These are phyloP conservation scores for Trametes polyzona DNA, from an alignment of 1,284 basidiomycete genomes.

Conservation along the genomic window DNA sequence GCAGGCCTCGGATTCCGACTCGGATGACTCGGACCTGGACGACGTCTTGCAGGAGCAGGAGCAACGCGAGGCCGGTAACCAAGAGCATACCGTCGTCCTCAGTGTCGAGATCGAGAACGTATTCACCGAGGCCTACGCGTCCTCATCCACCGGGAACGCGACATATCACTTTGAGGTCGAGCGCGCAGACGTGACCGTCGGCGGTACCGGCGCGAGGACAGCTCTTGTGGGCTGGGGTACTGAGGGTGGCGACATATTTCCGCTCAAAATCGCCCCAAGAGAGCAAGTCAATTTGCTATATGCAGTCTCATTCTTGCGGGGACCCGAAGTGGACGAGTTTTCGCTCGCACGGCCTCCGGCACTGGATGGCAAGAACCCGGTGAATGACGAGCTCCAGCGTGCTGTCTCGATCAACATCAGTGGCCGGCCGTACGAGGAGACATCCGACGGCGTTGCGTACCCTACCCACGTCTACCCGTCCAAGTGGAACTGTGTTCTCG, in stretches of 20 bases:
- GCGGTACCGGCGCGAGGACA: conserved; percentile 75
- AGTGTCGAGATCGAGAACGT: conserved; percentile 87
- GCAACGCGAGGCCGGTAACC: conserved; percentile 68
- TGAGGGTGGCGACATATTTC: conserved; percentile 58
- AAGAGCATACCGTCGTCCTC: conserved; percentile 82
- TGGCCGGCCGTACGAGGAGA: conserved; percentile 61
- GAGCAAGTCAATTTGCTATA: conserved; percentile 90
- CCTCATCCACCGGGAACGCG: conserved; percentile 46
- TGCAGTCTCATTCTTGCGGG: conserved; percentile 73
- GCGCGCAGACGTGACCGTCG: conserved; percentile 70
- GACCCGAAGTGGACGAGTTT: conserved; percentile 58
- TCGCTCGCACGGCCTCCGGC: conserved; percentile 37
- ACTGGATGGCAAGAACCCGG: conserved; percentile 6
- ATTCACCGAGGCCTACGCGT: conserved; percentile 18
- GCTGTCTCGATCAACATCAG: conserved; percentile 79
- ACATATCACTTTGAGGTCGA: conserved; percentile 73
- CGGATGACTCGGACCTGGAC: conserved; percentile 39
- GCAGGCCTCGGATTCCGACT: conserved; percentile 20
- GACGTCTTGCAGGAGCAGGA: conserved; percentile 56
- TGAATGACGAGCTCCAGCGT: conserved; percentile 59
- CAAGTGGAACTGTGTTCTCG: conserved; percentile 86
- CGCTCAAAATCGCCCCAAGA: conserved; percentile 63
- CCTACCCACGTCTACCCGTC: conserved; percentile 79
- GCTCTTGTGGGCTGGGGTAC: conserved; percentile 69
- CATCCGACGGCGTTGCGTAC: conserved; percentile 40